These are phyloP conservation scores for Xerocomellus intermedius DNA, from an alignment of 768 basidiomycete species.

Conservation along the genomic window DNA sequence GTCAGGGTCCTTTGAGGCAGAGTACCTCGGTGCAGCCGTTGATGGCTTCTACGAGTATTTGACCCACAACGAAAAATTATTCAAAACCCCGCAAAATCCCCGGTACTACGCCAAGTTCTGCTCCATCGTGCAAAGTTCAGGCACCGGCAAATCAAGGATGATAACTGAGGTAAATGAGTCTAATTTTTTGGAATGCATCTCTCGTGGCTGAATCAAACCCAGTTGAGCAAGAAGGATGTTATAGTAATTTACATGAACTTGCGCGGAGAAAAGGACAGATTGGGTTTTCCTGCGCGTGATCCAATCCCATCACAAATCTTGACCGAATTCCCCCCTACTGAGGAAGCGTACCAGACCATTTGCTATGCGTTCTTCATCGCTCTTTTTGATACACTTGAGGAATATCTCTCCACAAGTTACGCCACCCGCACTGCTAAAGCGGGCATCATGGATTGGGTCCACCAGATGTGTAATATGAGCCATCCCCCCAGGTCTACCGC, in stretches of 20 bases:
- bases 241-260: conserved; percentile 21
- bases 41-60: conserved; percentile 22
- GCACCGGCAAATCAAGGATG: conserved; percentile 12
- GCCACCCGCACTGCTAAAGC: background rate
- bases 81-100: background rate
- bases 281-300: conserved; percentile 16
- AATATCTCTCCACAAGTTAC: background rate
- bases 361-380: conserved; percentile 17
- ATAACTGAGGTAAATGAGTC: conserved; percentile 2
- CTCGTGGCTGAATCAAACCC: background rate
- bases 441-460: background rate
- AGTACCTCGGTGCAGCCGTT: conserved; percentile 2
- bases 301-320: conserved; percentile 11
- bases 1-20: background rate
- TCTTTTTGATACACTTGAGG: conserved; percentile 4
- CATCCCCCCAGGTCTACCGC: background rate
- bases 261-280: background rate
- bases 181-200: too few species aligned
- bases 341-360: background rate
- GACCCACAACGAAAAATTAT: conserved; percentile 6
- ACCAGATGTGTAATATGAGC: conserved; percentile 6
- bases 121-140: conserved; percentile 14
- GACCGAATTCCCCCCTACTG: background rate
- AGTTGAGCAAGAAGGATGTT: conserved; percentile 14
- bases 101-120: conserved; percentile 5